phyloP scores from a whole-genome alignment of 768 basidiomycete genomes.

The Termitomyces eurrhizus region DNA sequence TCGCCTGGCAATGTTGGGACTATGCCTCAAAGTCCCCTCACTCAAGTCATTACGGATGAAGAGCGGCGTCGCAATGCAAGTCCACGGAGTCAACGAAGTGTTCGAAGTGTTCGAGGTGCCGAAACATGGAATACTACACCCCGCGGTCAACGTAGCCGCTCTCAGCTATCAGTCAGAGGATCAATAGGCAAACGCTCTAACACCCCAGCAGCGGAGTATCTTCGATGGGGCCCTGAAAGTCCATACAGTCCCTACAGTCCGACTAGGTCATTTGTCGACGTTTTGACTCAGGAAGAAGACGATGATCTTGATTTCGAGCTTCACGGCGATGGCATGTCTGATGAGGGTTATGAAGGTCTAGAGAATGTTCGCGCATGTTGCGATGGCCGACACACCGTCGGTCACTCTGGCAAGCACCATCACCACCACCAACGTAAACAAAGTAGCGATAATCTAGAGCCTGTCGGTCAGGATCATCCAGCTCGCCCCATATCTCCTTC shows the following conservation, averaged over 20 bases:
- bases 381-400: slow-evolving; percentile 84
- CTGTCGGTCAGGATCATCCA: slow-evolving; percentile 41
- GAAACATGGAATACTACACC: slow-evolving; percentile 76
- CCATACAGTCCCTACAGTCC: slow-evolving; percentile 82
- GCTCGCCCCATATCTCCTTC: slow-evolving; percentile 66
- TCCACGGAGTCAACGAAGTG: slow-evolving; percentile 73
- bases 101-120: slow-evolving; percentile 51
- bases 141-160: slow-evolving; percentile 72
- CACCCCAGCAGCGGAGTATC: slow-evolving; percentile 89
- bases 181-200: slow-evolving; percentile 84
- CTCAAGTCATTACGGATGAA: slow-evolving; percentile 46
- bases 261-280: slow-evolving; percentile 61
- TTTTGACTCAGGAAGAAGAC: slow-evolving; percentile 37
- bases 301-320: slow-evolving; percentile 82
- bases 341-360: slow-evolving; percentile 84
- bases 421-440: slow-evolving; percentile 54
- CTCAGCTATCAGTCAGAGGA: slow-evolving; percentile 69
- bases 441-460: slow-evolving; percentile 44
- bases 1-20: slow-evolving; percentile 34
- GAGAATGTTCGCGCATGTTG: slow-evolving; percentile 95
- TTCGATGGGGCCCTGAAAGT: slow-evolving; percentile 75
- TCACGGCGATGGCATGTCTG: slow-evolving; percentile 67
- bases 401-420: slow-evolving; percentile 50
- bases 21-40: slow-evolving; percentile 47
- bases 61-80: slow-evolving; percentile 50